Conservation (phyloP, 345 rosid genomes). For the Gynandropsis gynandra region DNA sequence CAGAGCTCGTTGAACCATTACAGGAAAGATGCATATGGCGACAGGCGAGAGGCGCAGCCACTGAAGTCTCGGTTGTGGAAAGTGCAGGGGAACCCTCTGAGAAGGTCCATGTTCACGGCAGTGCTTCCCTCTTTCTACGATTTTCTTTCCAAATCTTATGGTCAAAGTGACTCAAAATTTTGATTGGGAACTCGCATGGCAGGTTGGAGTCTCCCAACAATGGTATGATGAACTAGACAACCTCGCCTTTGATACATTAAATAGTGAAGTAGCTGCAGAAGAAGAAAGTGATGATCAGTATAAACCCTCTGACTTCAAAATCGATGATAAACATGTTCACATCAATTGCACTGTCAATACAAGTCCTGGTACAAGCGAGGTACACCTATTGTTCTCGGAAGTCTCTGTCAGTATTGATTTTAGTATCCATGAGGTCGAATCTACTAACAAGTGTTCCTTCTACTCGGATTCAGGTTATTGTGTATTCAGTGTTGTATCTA, state of each 20-base stretch:
- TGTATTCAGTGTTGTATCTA: constrained; percentile 56
- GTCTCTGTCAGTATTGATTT: not conserved
- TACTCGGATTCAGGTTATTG: constrained; percentile 45
- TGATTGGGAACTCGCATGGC: constrained; percentile 25
- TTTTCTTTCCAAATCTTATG: not conserved
- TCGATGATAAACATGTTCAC: constrained; percentile 40
- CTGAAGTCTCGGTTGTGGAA: constrained; percentile 36
- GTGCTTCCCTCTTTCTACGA: constrained; percentile 12
- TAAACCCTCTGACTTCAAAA: constrained; percentile 22
- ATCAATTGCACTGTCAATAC: constrained; percentile 59
- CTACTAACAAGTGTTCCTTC: constrained; percentile 6
- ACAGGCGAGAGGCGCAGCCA: constrained; percentile 78
- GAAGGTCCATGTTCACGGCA: constrained; percentile 56
- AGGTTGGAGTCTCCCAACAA: constrained; percentile 87
- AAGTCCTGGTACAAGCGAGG: constrained; percentile 92
- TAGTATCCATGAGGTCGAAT: not conserved
- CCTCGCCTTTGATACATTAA: constrained; percentile 56
- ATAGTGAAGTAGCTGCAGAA: constrained; percentile 35
- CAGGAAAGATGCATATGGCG: constrained; percentile 77
- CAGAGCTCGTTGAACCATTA: constrained; percentile 68
- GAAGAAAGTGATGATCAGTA: constrained; percentile 29
- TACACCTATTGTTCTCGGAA: constrained; percentile 23
- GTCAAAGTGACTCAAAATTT: constrained; percentile 5
- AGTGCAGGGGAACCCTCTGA: constrained; percentile 40
- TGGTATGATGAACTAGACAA: constrained; percentile 89